These are phyloP conservation scores for Solanum aculeatissimum DNA, from an alignment of 305 asterid species.

Conservation along the genomic window DNA sequence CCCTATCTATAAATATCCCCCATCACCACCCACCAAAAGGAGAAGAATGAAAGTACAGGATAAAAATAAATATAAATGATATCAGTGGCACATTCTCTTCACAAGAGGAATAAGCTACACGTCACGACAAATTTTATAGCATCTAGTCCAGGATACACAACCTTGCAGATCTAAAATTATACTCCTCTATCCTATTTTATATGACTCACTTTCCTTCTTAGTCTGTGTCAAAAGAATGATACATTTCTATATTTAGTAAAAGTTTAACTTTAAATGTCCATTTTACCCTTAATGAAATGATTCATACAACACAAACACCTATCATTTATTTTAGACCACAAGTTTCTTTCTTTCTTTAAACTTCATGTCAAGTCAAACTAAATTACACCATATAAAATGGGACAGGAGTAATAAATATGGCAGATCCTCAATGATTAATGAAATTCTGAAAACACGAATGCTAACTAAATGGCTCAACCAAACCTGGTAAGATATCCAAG, in stretches of 20 bases:
- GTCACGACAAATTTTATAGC: background rate
- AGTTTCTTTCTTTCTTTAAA: background rate
- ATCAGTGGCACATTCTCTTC: background rate
- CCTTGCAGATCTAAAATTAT: background rate
- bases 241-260: background rate
- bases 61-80: background rate
- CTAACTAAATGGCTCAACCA: background rate
- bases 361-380: background rate
- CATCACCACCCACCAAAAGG: background rate
- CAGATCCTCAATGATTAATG: background rate
- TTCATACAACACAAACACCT: background rate
- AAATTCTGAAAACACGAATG: background rate
- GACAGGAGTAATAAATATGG: background rate
- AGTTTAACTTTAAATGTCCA: background rate
- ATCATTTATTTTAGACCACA: background rate
- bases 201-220: background rate
- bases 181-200: background rate
- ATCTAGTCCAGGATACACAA: background rate
- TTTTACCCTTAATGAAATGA: background rate
- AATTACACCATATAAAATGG: background rate
- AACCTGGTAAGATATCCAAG: conserved; percentile 97
- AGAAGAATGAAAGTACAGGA: background rate
- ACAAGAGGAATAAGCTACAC: background rate
- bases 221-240: background rate
- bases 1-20: background rate